Conservation (phyloP, 495 filamentous ascomycete species). For the Trichoderma asperelloides region DNA sequence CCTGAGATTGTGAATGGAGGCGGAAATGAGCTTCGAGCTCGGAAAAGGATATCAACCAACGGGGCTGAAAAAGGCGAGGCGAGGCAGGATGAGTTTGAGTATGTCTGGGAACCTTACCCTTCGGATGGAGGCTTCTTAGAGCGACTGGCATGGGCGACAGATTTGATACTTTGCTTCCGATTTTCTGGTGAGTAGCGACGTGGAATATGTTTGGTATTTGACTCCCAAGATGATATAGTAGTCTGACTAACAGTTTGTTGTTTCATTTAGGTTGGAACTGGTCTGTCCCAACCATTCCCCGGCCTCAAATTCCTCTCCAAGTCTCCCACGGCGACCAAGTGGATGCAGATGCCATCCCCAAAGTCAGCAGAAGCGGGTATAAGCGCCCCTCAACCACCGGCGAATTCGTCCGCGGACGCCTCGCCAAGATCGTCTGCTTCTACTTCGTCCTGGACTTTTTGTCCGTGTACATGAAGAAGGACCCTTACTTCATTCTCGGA, state of each 20-base stretch:
- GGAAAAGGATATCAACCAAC: not conserved
- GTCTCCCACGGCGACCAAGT: conserved; percentile 12
- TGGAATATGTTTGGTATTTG: not conserved
- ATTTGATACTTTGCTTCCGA: conserved; percentile 59
- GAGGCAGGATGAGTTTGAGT: conserved; percentile 26
- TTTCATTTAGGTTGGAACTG: conserved; percentile 61
- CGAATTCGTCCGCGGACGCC: conserved; percentile 38
- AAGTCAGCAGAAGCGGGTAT: conserved; percentile 22
- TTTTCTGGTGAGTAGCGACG: conserved; percentile 37
- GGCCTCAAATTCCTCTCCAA: conserved; percentile 26
- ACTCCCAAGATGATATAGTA: not conserved
- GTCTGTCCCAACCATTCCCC: conserved; percentile 50
- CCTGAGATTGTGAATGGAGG: not conserved
- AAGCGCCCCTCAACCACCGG: conserved; percentile 28
- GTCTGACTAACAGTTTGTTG: not conserved
- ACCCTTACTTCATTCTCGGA: conserved; percentile 62
- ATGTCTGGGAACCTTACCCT: conserved; percentile 70
- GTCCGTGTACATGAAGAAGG: conserved; percentile 56
- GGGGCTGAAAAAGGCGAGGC: not conserved
- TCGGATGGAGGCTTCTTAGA: conserved; percentile 38
- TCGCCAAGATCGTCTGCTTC: conserved; percentile 37
- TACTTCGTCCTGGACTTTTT: conserved; percentile 60
- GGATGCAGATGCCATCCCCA: conserved; percentile 14
- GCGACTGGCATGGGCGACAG: conserved; percentile 63
- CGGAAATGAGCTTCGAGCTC: not conserved